Conservation (phyloP, 2,329 filamentous ascomycete species). For the Exophiala spinifera region DNA sequence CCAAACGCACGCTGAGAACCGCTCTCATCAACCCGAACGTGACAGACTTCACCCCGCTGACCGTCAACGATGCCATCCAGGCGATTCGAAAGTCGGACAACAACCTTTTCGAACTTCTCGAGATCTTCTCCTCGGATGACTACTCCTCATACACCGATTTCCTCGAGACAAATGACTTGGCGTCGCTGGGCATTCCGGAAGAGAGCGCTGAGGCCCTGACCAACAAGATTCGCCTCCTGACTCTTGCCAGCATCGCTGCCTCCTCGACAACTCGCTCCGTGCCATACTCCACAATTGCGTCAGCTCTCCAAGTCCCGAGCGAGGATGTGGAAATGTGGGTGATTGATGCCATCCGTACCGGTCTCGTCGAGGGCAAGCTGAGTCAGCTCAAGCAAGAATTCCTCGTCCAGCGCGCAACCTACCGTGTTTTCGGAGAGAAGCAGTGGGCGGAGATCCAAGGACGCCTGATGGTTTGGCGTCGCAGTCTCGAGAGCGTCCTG, state of each 20-base stretch:
- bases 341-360: conserved; percentile 94
- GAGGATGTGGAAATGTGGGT: conserved; percentile 97
- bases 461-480: conserved; percentile 85
- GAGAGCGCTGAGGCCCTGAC: conserved; percentile 73
- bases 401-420: conserved; percentile 91
- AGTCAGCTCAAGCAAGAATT: conserved; percentile 91
- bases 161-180: conserved; percentile 57
- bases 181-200: conserved; percentile 72
- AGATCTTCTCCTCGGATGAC: conserved; percentile 91
- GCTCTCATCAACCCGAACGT: conserved; percentile 65
- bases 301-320: conserved; percentile 74
- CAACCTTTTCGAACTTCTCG: conserved; percentile 84
- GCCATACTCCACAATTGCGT: conserved; percentile 79
- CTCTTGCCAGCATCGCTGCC: conserved; percentile 84
- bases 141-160: conserved; percentile 96
- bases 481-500: conserved; percentile 74
- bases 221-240: conserved; percentile 95
- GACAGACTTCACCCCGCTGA: conserved; percentile 72
- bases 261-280: conserved; percentile 80
- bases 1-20: conserved; percentile 62
- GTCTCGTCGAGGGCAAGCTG: conserved; percentile 92
- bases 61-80: conserved; percentile 72
- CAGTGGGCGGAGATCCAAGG: conserved; percentile 95
- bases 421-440: conserved; percentile 95
- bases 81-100: conserved; percentile 80